Conservation (phyloP, 2,329 filamentous ascomycete species). For the Tolypocladium guangdongense region DNA sequence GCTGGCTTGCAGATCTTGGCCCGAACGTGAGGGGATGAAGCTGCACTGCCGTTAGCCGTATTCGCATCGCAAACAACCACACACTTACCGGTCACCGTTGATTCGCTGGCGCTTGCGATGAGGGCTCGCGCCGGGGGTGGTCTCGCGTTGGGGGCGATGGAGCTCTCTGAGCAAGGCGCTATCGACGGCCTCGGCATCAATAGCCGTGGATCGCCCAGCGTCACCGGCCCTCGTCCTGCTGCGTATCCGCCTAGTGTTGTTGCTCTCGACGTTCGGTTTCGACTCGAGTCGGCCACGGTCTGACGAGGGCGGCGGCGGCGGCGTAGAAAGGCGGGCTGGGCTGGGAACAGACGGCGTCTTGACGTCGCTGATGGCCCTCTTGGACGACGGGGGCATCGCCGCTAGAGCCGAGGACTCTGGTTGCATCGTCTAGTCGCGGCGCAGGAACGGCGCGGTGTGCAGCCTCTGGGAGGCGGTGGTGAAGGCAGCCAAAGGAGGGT, state of each 20-base stretch:
- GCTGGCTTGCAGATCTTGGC: conserved; percentile 86
- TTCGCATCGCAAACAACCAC: background rate
- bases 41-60: conserved; percentile 33
- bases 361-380: conserved; percentile 19
- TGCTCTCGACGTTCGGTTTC: conserved; percentile 26
- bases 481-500: background rate
- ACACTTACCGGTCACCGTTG: conserved; percentile 47
- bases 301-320: conserved; percentile 32
- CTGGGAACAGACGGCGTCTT: conserved; percentile 19
- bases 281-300: conserved; percentile 32
- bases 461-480: background rate
- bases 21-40: conserved; percentile 90
- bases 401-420: conserved; percentile 16
- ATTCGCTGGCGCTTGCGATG: conserved; percentile 49
- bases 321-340: conserved; percentile 29
- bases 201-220: conserved; percentile 20
- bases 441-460: background rate
- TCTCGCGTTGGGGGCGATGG: conserved; percentile 39
- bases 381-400: conserved; percentile 21
- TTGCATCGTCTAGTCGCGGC: conserved; percentile 18
- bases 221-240: conserved; percentile 25
- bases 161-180: conserved; percentile 40
- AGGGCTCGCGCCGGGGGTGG: conserved; percentile 42
- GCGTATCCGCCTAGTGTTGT: conserved; percentile 20
- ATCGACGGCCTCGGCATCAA: conserved; percentile 41